These are phyloP conservation scores for Coriaria nepalensis DNA, from an alignment of 306 rosid genomes.

Conservation along the genomic window DNA sequence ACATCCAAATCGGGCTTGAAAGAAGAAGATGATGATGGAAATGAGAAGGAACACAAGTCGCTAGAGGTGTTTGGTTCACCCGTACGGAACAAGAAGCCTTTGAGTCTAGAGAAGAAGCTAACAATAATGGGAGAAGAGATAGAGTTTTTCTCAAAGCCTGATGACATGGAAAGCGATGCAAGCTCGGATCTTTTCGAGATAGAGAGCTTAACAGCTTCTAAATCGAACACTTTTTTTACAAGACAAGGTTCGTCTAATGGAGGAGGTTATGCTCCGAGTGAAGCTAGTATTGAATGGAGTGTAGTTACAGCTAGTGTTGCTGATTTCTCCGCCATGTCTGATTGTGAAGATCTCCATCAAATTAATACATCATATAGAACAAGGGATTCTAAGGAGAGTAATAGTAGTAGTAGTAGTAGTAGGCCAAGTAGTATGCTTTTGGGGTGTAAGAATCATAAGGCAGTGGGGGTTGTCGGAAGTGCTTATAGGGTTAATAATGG, in stretches of 20 bases:
- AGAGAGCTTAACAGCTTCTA: constrained; percentile 43
- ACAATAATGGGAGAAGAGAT: constrained; percentile 4
- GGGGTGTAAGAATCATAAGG: constrained; percentile 71
- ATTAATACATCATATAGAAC: constrained; percentile 27
- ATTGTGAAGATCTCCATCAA: constrained; percentile 50
- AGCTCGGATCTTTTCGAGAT: constrained; percentile 94
- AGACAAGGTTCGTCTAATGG: constrained; percentile 21
- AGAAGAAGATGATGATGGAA: constrained; percentile 15
- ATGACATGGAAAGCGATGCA: constrained; percentile 72
- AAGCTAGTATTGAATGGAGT: constrained; percentile 94
- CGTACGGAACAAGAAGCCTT: constrained; percentile 30
- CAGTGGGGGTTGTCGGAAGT: constrained; percentile 56
- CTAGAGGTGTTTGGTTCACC: constrained; percentile 73
- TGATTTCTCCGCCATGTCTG: constrained; percentile 56
- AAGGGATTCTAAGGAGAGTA: constrained; percentile 17
- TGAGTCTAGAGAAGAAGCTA: constrained; percentile 51
- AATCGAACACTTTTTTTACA: constrained; percentile 30
- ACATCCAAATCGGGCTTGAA: constrained; percentile 13
- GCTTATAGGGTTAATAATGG: constrained; percentile 20
- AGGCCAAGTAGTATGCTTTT: constrained; percentile 25
- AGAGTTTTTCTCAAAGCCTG: no score
- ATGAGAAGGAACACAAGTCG: constrained; percentile 29
- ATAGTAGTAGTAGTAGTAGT: constrained; percentile 23
- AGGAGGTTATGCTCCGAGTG: constrained; percentile 71
- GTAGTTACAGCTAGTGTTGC: constrained; percentile 82